Evolutionary conservation across 2,329 filamentous ascomycete genomes (phyloP).

Genomic region (Colletotrichum spinosum): DNA sequence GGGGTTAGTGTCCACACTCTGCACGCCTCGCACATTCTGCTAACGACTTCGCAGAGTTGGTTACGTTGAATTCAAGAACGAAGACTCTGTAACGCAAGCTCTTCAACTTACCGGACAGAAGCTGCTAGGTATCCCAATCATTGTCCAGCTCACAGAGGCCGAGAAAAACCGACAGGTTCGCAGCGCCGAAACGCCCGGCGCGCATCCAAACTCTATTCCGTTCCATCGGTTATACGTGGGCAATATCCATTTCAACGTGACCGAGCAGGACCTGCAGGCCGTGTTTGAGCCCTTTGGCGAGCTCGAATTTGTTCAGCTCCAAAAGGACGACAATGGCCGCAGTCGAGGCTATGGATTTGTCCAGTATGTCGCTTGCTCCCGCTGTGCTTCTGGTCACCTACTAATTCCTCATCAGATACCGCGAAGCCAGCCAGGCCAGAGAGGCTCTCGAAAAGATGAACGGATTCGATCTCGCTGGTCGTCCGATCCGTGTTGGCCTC

Average conservation of each 20-base stretch:
- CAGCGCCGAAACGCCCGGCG: slow-evolving; percentile 75
- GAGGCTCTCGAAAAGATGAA: slow-evolving; percentile 99
- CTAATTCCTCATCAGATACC: slow-evolving; percentile 74
- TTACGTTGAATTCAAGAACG: slow-evolving; percentile 98
- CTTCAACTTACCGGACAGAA: slow-evolving; percentile 99
- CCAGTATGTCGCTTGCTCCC: slow-evolving; percentile 74
- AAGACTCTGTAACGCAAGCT: slow-evolving; percentile 92
- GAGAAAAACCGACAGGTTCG: slow-evolving; percentile 99
- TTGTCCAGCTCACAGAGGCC: slow-evolving; percentile 97
- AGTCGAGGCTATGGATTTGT: slow-evolving; percentile 98
- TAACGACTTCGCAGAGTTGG: slow-evolving; percentile 78
- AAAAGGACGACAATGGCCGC: slow-evolving; percentile 92
- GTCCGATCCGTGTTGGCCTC: slow-evolving; percentile 97
- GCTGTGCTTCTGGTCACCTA: background rate
- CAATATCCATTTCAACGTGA: slow-evolving; percentile 99
- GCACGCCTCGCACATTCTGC: slow-evolving; percentile 39
- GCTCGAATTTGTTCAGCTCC: slow-evolving; percentile 96
- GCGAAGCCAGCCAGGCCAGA: slow-evolving; percentile 89
- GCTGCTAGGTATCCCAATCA: slow-evolving; percentile 97
- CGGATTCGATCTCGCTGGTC: slow-evolving; percentile 96
- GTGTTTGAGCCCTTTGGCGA: slow-evolving; percentile 98
- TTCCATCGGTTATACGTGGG: slow-evolving; percentile 99
- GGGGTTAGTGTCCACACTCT: slow-evolving; percentile 72
- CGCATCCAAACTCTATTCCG: slow-evolving; percentile 84
- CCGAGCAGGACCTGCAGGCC: slow-evolving; percentile 92